These are phyloP conservation scores for Avena atlantica DNA, from an alignment of 176 grass and related monocot species.

Conservation along the genomic window DNA sequence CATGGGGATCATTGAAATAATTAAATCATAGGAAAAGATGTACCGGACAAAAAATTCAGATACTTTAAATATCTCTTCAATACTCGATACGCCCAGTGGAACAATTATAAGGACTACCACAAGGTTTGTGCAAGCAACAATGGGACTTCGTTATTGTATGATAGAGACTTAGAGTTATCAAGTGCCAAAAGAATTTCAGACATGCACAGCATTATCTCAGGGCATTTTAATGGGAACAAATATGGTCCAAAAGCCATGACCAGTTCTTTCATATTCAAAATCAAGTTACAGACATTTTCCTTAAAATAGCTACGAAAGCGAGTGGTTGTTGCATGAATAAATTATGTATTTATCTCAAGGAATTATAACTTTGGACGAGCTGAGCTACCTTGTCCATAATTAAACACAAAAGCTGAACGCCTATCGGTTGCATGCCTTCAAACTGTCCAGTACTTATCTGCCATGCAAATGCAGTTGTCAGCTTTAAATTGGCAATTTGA, in stretches of 20 bases:
- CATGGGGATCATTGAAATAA: neutral
- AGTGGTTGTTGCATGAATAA: neutral
- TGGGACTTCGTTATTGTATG: neutral
- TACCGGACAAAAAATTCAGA: neutral
- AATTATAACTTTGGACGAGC: conserved; percentile 27
- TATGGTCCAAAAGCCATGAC: conserved; percentile 6
- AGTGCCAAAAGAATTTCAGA: conserved; percentile 22
- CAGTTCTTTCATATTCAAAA: conserved; percentile 18
- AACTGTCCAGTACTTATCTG: conserved; percentile 97
- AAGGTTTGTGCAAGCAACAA: conserved; percentile 3
- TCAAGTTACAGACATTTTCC: conserved; percentile 40
- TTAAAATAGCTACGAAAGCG: conserved; percentile 19
- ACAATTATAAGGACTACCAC: conserved; percentile 28
- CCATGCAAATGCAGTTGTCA: conserved; percentile 42
- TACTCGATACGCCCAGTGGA: neutral
- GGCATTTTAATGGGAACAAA: conserved; percentile 34
- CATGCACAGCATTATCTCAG: conserved; percentile 7
- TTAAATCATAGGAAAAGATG: neutral
- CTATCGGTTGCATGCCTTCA: conserved; percentile 97
- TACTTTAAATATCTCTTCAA: neutral
- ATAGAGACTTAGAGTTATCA: conserved; percentile 3
- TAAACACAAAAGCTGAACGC: conserved; percentile 81
- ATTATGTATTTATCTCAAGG: conserved; percentile 26
- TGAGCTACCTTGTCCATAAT: conserved; percentile 92
- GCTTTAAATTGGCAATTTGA: conserved; percentile 28